phyloP scores from a whole-genome alignment of 202 grass and related monocot species.

The Digitaria exilis region DNA sequence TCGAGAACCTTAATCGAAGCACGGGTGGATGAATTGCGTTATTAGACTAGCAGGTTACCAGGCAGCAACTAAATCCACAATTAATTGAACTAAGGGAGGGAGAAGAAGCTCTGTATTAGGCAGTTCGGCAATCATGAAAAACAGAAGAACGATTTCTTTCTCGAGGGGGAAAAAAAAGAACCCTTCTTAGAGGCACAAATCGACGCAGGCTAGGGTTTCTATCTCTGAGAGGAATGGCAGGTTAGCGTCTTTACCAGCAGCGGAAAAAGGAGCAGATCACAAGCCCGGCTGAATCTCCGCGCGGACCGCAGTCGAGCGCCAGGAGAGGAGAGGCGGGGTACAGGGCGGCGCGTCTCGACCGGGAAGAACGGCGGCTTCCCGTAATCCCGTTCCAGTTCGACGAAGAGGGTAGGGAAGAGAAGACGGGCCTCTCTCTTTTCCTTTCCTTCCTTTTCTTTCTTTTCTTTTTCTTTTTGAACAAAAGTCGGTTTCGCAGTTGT shows the following conservation, averaged over 20 bases:
- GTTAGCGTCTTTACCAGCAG: not conserved
- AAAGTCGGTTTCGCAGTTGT: no score
- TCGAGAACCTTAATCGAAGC: not conserved
- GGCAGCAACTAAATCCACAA: not conserved
- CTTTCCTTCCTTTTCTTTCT: no score
- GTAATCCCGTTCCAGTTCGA: no score
- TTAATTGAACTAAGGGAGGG: not conserved
- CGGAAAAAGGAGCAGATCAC: not conserved
- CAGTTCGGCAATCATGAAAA: not conserved
- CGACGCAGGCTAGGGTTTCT: not conserved
- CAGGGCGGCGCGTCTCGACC: not conserved
- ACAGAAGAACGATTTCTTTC: not conserved
- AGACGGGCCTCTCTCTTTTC: no score
- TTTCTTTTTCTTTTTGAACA: no score
- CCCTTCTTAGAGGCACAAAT: not conserved
- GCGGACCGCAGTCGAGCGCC: not conserved
- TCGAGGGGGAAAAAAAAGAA: no score
- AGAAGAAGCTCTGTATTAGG: not conserved
- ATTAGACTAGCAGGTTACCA: not conserved
- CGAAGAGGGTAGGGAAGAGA: no score
- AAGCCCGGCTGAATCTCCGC: no score
- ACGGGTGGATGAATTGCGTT: not conserved
- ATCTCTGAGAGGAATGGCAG: not conserved
- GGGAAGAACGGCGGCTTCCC: not conserved
- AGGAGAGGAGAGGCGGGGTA: not conserved